Percentiles rank a stretch among this genome's conserved stretches.
Conservation (phyloP, 306 rosid genomes). For the Hippophae rhamnoides region DNA sequence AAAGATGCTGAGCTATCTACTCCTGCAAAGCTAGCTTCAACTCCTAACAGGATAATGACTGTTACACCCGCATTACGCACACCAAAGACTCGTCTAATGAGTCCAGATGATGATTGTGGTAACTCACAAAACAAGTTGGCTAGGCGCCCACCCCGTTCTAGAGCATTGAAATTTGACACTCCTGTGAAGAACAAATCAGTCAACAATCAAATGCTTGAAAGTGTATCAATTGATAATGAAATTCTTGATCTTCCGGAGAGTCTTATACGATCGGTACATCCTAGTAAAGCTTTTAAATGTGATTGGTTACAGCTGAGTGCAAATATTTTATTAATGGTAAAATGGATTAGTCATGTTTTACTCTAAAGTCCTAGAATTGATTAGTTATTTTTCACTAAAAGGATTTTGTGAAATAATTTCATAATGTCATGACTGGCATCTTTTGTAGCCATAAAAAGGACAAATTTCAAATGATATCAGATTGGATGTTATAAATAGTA, state of each 20-base stretch:
- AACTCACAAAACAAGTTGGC: slow-evolving; percentile 36
- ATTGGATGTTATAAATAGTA: not conserved
- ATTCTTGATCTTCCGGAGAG: slow-evolving; percentile 39
- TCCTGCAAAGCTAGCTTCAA: slow-evolving; percentile 7
- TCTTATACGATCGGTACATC: slow-evolving; percentile 68
- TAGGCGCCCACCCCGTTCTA: slow-evolving; percentile 42
- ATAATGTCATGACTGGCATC: too few species aligned
- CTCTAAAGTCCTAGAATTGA: too few species aligned
- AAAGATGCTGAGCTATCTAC: too few species aligned
- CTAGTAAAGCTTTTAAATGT: too few species aligned
- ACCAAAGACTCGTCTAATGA: slow-evolving; percentile 48
- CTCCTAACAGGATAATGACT: slow-evolving; percentile 51
- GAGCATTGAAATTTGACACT: slow-evolving; percentile 62
- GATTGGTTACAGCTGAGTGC: too few species aligned
- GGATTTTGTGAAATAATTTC: too few species aligned
- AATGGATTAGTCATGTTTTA: too few species aligned
- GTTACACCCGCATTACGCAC: slow-evolving; percentile 47
- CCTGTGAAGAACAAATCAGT: slow-evolving; percentile 41
- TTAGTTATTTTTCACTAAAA: too few species aligned
- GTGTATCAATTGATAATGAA: slow-evolving; percentile 30
- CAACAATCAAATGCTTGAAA: slow-evolving; percentile 20
- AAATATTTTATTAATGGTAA: too few species aligned
- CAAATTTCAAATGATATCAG: too few species aligned
- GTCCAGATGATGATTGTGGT: slow-evolving; percentile 31
- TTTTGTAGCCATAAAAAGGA: too few species aligned